phyloP scores from a whole-genome alignment of 169 alveolate genomes.

The Babesia divergens region DNA sequence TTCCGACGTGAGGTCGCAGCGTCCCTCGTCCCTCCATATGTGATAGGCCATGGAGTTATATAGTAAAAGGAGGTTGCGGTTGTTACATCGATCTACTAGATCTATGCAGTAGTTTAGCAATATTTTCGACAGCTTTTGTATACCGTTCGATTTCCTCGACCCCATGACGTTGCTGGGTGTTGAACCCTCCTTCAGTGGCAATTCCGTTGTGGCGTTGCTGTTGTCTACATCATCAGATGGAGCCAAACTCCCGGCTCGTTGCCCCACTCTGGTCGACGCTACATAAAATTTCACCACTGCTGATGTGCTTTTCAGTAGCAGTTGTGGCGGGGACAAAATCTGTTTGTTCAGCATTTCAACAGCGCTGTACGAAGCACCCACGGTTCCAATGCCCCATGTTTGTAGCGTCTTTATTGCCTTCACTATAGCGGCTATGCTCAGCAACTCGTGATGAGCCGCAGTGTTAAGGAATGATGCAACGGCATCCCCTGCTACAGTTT shows the following conservation, averaged over 20 bases:
- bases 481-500: slow-evolving; percentile 12
- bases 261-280: slow-evolving; percentile 12
- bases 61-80: neutral
- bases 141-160: neutral
- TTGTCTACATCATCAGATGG: neutral
- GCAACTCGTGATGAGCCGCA: slow-evolving; percentile 19
- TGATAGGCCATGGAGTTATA: slow-evolving; percentile 12
- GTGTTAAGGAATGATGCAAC: neutral
- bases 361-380: neutral
- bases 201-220: neutral
- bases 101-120: slow-evolving; percentile 2
- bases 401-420: neutral
- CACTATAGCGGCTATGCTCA: neutral
- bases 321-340: neutral
- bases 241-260: neutral
- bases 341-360: neutral
- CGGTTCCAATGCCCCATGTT: slow-evolving; percentile 6
- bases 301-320: slow-evolving; percentile 1
- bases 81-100: neutral
- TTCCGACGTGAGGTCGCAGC: neutral
- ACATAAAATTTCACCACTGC: slow-evolving; percentile 25
- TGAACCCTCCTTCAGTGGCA: neutral
- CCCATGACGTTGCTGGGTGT: neutral
- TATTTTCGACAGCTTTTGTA: neutral
- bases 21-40: neutral